These are phyloP conservation scores for Arachis monticola DNA, from an alignment of 331 rosid genomes.

Conservation along the genomic window DNA sequence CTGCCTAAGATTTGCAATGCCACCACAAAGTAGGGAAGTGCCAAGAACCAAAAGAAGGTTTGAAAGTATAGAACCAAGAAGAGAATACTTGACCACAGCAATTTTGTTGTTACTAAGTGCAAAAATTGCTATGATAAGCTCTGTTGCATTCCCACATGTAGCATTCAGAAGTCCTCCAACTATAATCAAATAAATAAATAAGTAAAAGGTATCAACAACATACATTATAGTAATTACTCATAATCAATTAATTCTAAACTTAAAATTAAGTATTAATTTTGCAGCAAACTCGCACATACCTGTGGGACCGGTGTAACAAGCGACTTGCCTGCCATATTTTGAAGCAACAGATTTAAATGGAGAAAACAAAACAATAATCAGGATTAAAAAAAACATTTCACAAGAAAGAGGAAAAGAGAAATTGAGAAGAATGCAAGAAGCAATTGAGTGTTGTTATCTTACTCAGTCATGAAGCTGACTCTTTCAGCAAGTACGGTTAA, in stretches of 20 bases:
- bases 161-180: conserved; percentile 93
- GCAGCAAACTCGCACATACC: conserved; percentile 29
- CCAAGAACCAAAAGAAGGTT: conserved; percentile 88
- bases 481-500: conserved; percentile 81
- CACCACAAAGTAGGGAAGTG: conserved; percentile 79
- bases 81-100: conserved; percentile 80
- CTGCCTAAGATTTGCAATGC: conserved; percentile 52
- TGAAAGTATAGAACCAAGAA: conserved; percentile 80
- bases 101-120: conserved; percentile 61
- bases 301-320: conserved; percentile 51
- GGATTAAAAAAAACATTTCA: not conserved
- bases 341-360: conserved; percentile 9
- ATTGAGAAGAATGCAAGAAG: conserved; percentile 15
- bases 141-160: conserved; percentile 87
- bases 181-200: conserved; percentile 22
- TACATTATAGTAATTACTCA: not conserved
- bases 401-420: not conserved
- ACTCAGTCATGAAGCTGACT: conserved; percentile 55
- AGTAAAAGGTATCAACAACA: conserved; percentile 21
- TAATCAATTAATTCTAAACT: not conserved
- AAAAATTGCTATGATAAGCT: conserved; percentile 75
- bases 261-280: not conserved
- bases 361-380: conserved; percentile 25
- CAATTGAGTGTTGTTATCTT: conserved; percentile 21
- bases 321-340: conserved; percentile 41